Evolutionary conservation across 345 rosid genomes (phyloP).

Genomic region (Salix udensis): DNA sequence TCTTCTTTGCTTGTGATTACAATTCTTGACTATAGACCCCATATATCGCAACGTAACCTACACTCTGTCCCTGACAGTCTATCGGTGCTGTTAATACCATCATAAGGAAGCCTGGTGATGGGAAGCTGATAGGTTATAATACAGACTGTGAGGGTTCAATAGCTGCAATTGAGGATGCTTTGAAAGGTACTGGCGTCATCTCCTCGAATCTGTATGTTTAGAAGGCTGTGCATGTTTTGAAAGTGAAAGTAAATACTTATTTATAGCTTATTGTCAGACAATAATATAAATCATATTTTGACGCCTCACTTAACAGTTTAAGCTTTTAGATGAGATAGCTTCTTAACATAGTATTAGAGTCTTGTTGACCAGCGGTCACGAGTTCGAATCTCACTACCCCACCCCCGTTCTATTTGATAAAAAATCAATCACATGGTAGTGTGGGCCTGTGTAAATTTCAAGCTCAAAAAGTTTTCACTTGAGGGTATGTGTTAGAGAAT

Average conservation of each 20-base stretch:
- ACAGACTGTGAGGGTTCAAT: conserved; percentile 62
- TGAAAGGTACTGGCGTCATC: conserved; percentile 33
- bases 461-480: no score
- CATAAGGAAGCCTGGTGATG: conserved; percentile 49
- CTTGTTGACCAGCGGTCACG: no score
- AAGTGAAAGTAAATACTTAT: background rate
- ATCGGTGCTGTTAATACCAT: conserved; percentile 60
- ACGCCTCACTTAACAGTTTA: no score
- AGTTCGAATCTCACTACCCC: no score
- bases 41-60: background rate
- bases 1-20: background rate
- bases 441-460: no score
- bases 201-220: background rate
- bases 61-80: conserved; percentile 30
- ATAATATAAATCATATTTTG: no score
- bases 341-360: no score
- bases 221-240: background rate
- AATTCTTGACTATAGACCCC: background rate
- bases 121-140: conserved; percentile 50
- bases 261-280: background rate
- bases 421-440: no score
- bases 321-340: no score
- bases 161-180: conserved; percentile 59
- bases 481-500: no score
- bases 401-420: no score